A percentile compares a stretch with the other conserved stretches of the same genome.
These are phyloP conservation scores for Erodium trifolium DNA, from an alignment of 441 rosid species.

Conservation along the genomic window DNA sequence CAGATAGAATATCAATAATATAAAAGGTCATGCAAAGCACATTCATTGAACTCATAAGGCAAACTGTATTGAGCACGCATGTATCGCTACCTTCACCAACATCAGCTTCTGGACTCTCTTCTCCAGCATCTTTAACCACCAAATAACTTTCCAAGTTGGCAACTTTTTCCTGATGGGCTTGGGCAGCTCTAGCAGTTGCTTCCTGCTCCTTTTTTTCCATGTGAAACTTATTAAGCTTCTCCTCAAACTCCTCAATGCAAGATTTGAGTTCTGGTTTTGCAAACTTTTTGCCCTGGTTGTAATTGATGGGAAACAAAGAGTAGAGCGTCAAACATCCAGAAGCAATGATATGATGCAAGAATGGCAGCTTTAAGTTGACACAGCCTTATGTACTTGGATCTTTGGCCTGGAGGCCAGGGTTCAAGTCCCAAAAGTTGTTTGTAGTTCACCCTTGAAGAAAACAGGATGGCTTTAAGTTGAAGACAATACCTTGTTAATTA, in stretches of 20 bases:
- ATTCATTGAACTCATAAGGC: conserved; percentile 5
- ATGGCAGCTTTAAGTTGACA: no score
- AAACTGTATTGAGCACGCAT: conserved; percentile 1
- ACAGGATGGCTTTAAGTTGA: not conserved
- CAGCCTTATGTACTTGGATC: no score
- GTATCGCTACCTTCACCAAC: conserved; percentile 29
- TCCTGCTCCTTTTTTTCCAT: conserved; percentile 93
- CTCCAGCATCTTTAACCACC: conserved; percentile 15
- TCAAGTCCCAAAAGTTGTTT: conserved; percentile 9
- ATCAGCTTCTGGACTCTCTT: conserved; percentile 24
- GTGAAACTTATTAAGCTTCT: conserved; percentile 83
- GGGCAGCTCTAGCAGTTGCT: conserved; percentile 80
- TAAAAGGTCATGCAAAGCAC: not conserved
- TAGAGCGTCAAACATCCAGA: conserved; percentile 8
- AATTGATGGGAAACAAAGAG: conserved; percentile 11
- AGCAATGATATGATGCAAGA: conserved; percentile 8
- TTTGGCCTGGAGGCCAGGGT: no score
- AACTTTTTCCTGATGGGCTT: conserved; percentile 61
- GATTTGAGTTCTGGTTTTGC: conserved; percentile 88
- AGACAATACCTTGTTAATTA: conserved; percentile 66
- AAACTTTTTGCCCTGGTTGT: conserved; percentile 80
- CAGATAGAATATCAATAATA: conserved; percentile 4
- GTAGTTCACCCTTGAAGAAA: no score
- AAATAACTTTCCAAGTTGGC: conserved; percentile 33
- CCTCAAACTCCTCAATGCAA: conserved; percentile 94